Percentiles rank a stretch among this genome's conserved stretches.
Evolutionary conservation across 345 rosid species (phyloP).

Genomic region (Noccaea caerulescens): DNA sequence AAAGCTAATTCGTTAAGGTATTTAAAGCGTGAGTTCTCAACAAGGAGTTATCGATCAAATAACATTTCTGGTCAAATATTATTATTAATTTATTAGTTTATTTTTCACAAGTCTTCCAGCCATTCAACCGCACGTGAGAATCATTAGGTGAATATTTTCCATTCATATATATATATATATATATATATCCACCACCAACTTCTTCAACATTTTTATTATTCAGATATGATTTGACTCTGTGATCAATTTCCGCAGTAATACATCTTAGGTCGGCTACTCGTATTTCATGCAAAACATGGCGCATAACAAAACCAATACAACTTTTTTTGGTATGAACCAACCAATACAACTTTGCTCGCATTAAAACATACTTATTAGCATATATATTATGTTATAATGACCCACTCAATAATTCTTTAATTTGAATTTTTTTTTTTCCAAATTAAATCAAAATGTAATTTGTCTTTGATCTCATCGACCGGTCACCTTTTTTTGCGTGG

Average conservation of each 20-base stretch:
- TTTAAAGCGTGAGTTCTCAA: too few relatives aligned
- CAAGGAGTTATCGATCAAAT: too few relatives aligned
- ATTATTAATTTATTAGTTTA: neutral
- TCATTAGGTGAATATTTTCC: conserved; percentile 27
- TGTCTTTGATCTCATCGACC: conserved; percentile 16
- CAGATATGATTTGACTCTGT: conserved; percentile 17
- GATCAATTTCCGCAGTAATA: conserved; percentile 18
- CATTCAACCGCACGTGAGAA: conserved; percentile 32
- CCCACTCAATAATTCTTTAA: neutral
- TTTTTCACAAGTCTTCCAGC: neutral
- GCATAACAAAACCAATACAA: neutral
- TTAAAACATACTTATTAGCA: neutral
- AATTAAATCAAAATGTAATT: neutral
- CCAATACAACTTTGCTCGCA: neutral
- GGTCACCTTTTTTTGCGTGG: conserved; percentile 18
- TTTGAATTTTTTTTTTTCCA: neutral
- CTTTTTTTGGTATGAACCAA: too few relatives aligned
- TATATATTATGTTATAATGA: neutral
- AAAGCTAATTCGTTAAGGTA: too few relatives aligned
- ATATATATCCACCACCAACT: conserved; percentile 23
- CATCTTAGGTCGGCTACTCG: conserved; percentile 34
- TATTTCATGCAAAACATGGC: conserved; percentile 29
- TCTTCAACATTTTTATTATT: neutral
- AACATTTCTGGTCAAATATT: neutral
- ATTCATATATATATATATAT: neutral